Evolutionary conservation across 495 filamentous ascomycete genomes (phyloP).

Genomic region (Neurospora hispaniola): DNA sequence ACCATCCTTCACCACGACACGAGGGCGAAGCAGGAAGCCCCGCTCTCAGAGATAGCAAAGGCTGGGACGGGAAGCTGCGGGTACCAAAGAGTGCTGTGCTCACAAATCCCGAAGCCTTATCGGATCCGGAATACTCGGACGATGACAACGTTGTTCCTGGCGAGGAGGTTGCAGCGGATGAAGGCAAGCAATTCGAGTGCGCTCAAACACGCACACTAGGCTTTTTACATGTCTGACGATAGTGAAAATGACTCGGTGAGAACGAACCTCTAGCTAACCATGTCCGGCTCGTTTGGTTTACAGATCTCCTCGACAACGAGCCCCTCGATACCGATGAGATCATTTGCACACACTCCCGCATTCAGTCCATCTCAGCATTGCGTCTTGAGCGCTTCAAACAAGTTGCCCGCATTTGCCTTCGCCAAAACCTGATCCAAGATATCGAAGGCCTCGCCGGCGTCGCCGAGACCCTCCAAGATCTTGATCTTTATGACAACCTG

Average conservation of each 20-base stretch:
- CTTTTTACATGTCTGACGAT: neutral
- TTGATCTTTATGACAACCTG: constrained; percentile 98
- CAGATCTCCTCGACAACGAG: constrained; percentile 46
- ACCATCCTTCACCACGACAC: constrained; percentile 25
- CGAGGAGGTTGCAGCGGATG: constrained; percentile 70
- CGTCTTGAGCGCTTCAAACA: constrained; percentile 72
- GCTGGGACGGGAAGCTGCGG: constrained; percentile 90
- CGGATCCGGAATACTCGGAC: constrained; percentile 78
- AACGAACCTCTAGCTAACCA: neutral
- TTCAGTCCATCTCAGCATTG: constrained; percentile 69
- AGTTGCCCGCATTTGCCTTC: constrained; percentile 73
- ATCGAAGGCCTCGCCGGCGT: constrained; percentile 62
- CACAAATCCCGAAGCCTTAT: constrained; percentile 65
- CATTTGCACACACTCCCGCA: constrained; percentile 75
- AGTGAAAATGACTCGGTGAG: neutral
- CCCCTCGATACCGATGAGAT: constrained; percentile 59
- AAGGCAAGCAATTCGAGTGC: constrained; percentile 42
- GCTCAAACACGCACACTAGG: neutral
- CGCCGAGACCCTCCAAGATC: constrained; percentile 57
- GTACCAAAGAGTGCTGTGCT: constrained; percentile 52
- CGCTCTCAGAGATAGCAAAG: constrained; percentile 51
- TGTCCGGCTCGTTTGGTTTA: neutral
- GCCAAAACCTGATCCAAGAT: constrained; percentile 79
- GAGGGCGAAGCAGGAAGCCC: constrained; percentile 31
- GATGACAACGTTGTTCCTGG: constrained; percentile 63